phyloP scores from a whole-genome alignment of 257 asterid species.

The Scutellaria barbata region DNA sequence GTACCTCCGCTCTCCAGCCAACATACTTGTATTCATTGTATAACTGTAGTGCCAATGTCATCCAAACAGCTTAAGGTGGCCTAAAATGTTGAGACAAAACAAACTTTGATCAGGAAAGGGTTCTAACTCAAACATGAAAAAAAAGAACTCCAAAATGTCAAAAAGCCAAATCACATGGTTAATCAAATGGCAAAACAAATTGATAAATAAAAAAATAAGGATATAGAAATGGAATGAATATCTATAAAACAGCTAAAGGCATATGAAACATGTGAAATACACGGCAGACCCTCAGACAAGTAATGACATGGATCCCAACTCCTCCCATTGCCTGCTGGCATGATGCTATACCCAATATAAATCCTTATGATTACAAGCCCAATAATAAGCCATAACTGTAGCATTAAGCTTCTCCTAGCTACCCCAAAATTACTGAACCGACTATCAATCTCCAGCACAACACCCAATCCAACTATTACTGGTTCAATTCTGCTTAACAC shows the following conservation, averaged over 20 bases:
- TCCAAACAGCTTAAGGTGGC: slow-evolving; percentile 51
- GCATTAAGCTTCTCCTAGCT: slow-evolving; percentile 13
- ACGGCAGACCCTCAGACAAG: background rate
- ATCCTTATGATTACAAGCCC: slow-evolving; percentile 23
- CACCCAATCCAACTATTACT: slow-evolving; percentile 9
- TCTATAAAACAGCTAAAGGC: background rate
- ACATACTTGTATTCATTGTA: slow-evolving; percentile 81
- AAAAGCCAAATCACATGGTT: background rate
- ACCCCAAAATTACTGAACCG: background rate
- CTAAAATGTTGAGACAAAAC: slow-evolving; percentile 39
- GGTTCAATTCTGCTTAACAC: slow-evolving; percentile 4
- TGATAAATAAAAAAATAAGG: background rate
- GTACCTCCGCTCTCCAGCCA: slow-evolving; percentile 95
- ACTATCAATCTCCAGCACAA: background rate
- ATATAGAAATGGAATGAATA: background rate
- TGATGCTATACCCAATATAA: slow-evolving; percentile 1
- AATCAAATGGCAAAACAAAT: slow-evolving; percentile 8
- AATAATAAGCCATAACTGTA: background rate
- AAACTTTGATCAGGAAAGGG: slow-evolving; percentile 19
- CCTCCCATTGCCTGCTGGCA: background rate
- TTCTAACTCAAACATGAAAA: background rate
- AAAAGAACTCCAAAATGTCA: background rate
- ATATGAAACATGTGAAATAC: background rate
- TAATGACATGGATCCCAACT: slow-evolving; percentile 8
- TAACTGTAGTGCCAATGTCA: slow-evolving; percentile 61